These are phyloP conservation scores for Kodamaea leandrae DNA, from an alignment of 805 yeast species.

Conservation along the genomic window DNA sequence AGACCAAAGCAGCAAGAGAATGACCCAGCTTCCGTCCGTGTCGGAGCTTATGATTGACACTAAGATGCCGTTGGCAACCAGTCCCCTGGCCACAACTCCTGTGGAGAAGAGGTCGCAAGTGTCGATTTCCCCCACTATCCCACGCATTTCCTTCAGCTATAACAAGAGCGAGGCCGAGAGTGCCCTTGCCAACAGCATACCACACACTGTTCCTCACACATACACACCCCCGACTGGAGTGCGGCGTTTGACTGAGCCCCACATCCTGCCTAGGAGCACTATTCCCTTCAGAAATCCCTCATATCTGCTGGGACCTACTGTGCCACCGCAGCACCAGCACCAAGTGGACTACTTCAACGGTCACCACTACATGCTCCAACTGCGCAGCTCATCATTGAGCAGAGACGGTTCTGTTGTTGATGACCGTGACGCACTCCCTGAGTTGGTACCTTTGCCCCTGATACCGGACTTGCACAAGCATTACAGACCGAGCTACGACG, in stretches of 20 bases:
- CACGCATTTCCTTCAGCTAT: slow-evolving; percentile 5
- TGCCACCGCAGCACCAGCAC: not conserved
- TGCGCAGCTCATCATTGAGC: slow-evolving; percentile 1
- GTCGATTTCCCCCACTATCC: slow-evolving; percentile 2
- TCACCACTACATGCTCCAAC: slow-evolving; percentile 4
- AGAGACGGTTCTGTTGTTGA: slow-evolving; percentile 1
- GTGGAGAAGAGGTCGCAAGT: not conserved
- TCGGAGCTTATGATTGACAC: slow-evolving; percentile 24
- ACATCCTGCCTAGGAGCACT: slow-evolving; percentile 3
- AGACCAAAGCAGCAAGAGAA: slow-evolving; percentile 4
- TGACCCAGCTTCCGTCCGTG: slow-evolving; percentile 26
- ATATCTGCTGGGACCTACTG: not conserved
- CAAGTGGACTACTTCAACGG: not conserved
- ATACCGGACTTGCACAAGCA: slow-evolving; percentile 2
- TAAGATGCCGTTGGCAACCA: slow-evolving; percentile 3
- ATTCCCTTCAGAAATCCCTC: not conserved
- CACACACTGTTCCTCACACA: not conserved
- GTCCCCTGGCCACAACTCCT: not conserved
- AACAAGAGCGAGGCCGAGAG: not conserved
- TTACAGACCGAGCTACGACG: not conserved
- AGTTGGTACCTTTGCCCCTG: slow-evolving; percentile 1
- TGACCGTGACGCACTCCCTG: slow-evolving; percentile 2
- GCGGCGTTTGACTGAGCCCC: slow-evolving; percentile 3
- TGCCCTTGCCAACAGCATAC: not conserved
- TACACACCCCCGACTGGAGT: not conserved